phyloP scores from a whole-genome alignment of 2,329 filamentous ascomycete genomes.

The Penicillium crustosum region DNA sequence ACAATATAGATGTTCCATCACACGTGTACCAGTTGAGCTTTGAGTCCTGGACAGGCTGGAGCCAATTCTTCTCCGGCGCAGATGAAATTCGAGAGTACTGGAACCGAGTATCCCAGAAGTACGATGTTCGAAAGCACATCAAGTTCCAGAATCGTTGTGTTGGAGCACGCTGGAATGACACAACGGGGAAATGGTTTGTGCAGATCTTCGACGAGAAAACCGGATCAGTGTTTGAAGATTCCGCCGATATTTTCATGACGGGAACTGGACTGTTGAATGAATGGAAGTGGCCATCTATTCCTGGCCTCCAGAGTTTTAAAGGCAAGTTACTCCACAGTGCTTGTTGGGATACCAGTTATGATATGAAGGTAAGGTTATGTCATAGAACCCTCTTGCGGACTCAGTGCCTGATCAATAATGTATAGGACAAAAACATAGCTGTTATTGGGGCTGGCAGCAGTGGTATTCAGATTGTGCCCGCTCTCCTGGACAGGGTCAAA shows the following conservation, averaged over 20 bases:
- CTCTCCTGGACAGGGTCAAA: constrained; percentile 18
- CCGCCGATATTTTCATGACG: constrained; percentile 11
- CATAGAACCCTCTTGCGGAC: no score
- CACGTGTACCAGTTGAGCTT: not conserved
- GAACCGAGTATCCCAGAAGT: constrained; percentile 17
- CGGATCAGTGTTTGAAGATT: not conserved
- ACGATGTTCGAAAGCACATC: constrained; percentile 3
- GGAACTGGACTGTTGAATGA: constrained; percentile 23
- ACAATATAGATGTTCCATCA: constrained; percentile 4
- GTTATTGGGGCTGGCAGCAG: constrained; percentile 32
- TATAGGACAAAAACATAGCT: constrained; percentile 25
- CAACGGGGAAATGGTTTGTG: not conserved
- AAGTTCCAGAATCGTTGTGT: not conserved
- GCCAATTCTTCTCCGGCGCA: not conserved
- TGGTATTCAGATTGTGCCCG: constrained; percentile 40
- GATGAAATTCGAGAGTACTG: constrained; percentile 25
- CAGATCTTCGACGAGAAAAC: not conserved
- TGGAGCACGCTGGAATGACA: not conserved
- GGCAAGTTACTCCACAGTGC: constrained; percentile 14
- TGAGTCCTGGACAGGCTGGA: not conserved
- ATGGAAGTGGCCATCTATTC: constrained; percentile 23
- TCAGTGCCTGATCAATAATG: not conserved
- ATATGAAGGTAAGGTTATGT: not conserved
- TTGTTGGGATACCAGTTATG: constrained; percentile 4
- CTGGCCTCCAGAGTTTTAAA: constrained; percentile 7